phyloP scores from a whole-genome alignment of 2,329 filamentous ascomycete species.

The Colletotrichum tofieldiae region DNA sequence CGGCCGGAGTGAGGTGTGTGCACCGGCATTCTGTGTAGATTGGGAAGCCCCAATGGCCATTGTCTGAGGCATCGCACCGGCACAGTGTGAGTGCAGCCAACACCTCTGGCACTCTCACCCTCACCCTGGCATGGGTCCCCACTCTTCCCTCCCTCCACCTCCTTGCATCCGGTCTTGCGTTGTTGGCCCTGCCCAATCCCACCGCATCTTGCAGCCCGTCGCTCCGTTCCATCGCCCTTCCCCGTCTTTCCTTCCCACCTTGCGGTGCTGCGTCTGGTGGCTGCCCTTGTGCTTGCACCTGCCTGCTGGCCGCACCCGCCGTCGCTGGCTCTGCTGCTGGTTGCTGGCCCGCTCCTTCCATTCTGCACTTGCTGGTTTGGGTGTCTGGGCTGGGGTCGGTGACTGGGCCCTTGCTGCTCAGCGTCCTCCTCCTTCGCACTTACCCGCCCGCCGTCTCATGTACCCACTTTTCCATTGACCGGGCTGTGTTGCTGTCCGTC shows the following conservation, averaged over 20 bases:
- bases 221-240: constrained; percentile 23
- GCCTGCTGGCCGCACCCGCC: neutral
- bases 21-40: constrained; percentile 9
- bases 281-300: neutral
- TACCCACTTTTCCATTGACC: constrained; percentile 38
- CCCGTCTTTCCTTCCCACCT: constrained; percentile 16
- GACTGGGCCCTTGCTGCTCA: constrained; percentile 19
- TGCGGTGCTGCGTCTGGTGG: neutral
- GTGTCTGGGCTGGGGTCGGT: constrained; percentile 11
- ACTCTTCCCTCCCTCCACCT: constrained; percentile 31
- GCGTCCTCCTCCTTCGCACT: constrained; percentile 24
- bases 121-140: constrained; percentile 5
- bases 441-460: constrained; percentile 33
- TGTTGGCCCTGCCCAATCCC: constrained; percentile 27
- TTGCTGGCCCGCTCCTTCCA: constrained; percentile 6
- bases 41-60: constrained; percentile 13
- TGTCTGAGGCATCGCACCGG: constrained; percentile 32
- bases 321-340: neutral
- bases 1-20: constrained; percentile 7
- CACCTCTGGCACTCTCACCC: neutral
- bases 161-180: constrained; percentile 27
- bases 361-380: constrained; percentile 19
- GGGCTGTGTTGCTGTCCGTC: constrained; percentile 41
- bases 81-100: constrained; percentile 37
- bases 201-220: constrained; percentile 15